Conservation (phyloP, 75 land plant genomes). For the Cryptomeria japonica region DNA sequence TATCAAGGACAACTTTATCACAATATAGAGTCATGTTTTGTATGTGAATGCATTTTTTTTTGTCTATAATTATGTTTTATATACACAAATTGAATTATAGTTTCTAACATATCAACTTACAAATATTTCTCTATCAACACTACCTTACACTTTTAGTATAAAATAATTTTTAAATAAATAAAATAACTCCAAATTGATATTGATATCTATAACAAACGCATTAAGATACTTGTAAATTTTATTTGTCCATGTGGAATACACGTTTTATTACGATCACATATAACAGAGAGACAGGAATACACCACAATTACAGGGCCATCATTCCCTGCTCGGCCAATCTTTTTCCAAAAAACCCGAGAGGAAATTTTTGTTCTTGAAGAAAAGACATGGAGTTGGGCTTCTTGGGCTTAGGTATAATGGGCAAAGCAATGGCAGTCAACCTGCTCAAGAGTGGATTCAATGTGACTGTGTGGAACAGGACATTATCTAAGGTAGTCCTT, state of each 20-base stretch:
- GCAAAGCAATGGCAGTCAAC: conserved; percentile 86
- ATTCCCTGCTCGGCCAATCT: neutral
- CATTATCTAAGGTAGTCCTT: conserved; percentile 62
- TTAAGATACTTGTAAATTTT: neutral
- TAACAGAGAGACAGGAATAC: neutral
- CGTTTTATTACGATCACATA: neutral
- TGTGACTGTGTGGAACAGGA: conserved; percentile 94
- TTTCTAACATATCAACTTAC: too few relatives aligned
- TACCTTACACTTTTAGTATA: too few relatives aligned
- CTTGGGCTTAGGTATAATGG: conserved; percentile 96
- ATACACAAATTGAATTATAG: too few relatives aligned
- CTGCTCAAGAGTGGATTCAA: conserved; percentile 74
- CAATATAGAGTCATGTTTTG: too few relatives aligned
- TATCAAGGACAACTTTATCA: too few relatives aligned
- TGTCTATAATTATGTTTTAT: too few relatives aligned
- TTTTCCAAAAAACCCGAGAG: neutral
- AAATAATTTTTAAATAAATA: too few relatives aligned
- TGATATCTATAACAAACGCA: too few relatives aligned
- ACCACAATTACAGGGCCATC: neutral
- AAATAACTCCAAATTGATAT: too few relatives aligned
- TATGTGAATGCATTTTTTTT: too few relatives aligned
- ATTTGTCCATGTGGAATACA: neutral
- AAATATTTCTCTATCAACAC: too few relatives aligned
- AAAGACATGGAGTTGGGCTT: conserved; percentile 80
- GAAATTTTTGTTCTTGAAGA: neutral